phyloP scores from a whole-genome alignment of 352 stramenopile species.

The Pythium grandisporangium region DNA sequence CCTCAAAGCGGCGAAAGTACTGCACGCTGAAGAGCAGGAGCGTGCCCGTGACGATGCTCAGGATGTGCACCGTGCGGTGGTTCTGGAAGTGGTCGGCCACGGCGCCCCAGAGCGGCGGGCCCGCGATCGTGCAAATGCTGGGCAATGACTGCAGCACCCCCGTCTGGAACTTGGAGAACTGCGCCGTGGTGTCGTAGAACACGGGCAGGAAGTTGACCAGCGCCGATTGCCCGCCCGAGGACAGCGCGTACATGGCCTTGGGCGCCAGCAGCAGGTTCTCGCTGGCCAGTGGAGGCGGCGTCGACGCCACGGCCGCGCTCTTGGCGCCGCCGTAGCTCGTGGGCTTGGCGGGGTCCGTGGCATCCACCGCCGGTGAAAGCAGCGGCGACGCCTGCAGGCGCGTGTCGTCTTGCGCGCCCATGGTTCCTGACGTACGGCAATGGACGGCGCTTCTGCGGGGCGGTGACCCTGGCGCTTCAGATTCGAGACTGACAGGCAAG shows the following conservation, averaged over 20 bases:
- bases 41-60: slow-evolving; percentile 45
- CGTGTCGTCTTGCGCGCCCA: too few relatives aligned
- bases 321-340: too few relatives aligned
- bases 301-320: too few relatives aligned
- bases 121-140: slow-evolving; percentile 51
- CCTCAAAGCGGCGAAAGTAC: slow-evolving; percentile 40
- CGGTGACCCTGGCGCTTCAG: too few relatives aligned
- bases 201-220: slow-evolving; percentile 71
- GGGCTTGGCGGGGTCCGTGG: too few relatives aligned
- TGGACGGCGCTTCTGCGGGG: too few relatives aligned
- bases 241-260: slow-evolving; percentile 76
- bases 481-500: too few relatives aligned
- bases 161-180: slow-evolving; percentile 72
- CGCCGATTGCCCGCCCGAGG: slow-evolving; percentile 48
- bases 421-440: too few relatives aligned
- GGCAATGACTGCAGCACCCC: slow-evolving; percentile 62
- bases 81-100: slow-evolving; percentile 56
- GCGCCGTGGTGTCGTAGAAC: slow-evolving; percentile 55
- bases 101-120: slow-evolving; percentile 63
- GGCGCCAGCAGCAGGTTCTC: slow-evolving; percentile 35
- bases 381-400: too few relatives aligned
- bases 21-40: slow-evolving; percentile 50
- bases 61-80: slow-evolving; percentile 53
- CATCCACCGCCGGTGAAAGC: too few relatives aligned
- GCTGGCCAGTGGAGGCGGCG: too few relatives aligned